Conservation (phyloP, 805 yeast species). For the Candida andamanensis region DNA sequence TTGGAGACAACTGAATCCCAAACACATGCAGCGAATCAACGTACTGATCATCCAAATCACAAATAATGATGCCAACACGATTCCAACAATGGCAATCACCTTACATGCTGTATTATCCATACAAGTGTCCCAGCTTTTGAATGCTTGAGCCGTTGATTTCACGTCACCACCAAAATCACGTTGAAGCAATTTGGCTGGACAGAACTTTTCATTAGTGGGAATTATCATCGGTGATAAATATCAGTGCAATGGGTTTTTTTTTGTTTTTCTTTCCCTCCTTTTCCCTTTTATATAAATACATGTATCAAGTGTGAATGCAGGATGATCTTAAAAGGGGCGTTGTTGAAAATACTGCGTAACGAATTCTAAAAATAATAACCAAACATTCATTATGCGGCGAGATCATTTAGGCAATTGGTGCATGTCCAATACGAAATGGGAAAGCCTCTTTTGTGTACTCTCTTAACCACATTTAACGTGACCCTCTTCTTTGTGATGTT, state of each 20-base stretch:
- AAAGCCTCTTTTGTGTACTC: neutral
- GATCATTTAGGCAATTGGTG: neutral
- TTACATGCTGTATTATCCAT: constrained; percentile 75
- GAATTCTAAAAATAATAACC: too few relatives aligned
- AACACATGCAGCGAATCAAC: constrained; percentile 52
- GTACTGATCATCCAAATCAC: constrained; percentile 53
- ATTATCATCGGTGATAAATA: constrained; percentile 5
- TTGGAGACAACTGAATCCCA: constrained; percentile 43
- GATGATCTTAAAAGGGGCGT: too few relatives aligned
- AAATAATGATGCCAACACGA: constrained; percentile 51
- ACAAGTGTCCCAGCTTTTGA: constrained; percentile 70
- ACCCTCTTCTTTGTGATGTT: too few relatives aligned
- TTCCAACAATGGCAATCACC: constrained; percentile 69
- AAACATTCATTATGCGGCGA: too few relatives aligned
- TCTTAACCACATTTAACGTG: neutral
- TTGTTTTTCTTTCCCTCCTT: too few relatives aligned
- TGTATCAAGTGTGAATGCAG: too few relatives aligned
- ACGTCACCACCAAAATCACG: constrained; percentile 14
- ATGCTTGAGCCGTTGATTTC: constrained; percentile 43
- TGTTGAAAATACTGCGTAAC: too few relatives aligned
- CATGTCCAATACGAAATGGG: neutral
- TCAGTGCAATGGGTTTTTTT: too few relatives aligned
- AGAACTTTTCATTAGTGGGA: constrained; percentile 4
- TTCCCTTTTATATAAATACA: too few relatives aligned
- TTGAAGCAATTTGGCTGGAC: constrained; percentile 9